Evolutionary conservation across 108 stramenopile species (phyloP), one percentile per base, ranked within the genome.

Genomic region (Skeletonema potamos): DNA sequence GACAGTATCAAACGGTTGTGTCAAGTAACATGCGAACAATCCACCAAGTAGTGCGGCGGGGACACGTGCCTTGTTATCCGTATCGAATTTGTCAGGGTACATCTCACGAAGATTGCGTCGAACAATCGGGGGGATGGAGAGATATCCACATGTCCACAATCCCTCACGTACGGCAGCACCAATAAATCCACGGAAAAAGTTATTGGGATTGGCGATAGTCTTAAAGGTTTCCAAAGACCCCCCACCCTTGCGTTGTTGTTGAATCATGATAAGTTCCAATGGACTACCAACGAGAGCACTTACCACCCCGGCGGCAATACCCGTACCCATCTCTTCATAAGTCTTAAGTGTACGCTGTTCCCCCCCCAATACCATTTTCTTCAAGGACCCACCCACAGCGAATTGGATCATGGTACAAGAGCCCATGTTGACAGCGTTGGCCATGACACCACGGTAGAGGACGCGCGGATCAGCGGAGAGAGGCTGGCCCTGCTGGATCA

Each of bases 391-490:
- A 10, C 95, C 95, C 8, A 94, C 84, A 44, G 89, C 87, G 74
- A 96, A 96, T 77, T 96, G 95, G 81, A 96, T 92, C 95, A 96
- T 96, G 62, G 95, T 96, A 64, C 95, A 96, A 64, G 82, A 84
- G 22, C 95, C 95, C 95, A 96, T 96, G 82, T 96, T 96, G 64
- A 96, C 78, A 66, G 84, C 81, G 76, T 96, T 96, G 55, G 95
- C 85, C 27, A 77, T 87, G 24, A 96, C 95, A 54, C 95, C 95
- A 41, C 95, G 92, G 85, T 96, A 96, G 82, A 89, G 80, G 39
- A 81, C 65, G 57, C 76, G 66, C 6, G 95, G 95, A 58, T 87
- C 86, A 67, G 85, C 37, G 9, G 87, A 81, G 54, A 96, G 86
- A 28, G 92, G 90, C 54, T 92, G 91, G 56, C 90, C 86, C 70